Base-by-base conservation (phyloP, 179 eudicot species). In the Silene vulgaris region DNA sequence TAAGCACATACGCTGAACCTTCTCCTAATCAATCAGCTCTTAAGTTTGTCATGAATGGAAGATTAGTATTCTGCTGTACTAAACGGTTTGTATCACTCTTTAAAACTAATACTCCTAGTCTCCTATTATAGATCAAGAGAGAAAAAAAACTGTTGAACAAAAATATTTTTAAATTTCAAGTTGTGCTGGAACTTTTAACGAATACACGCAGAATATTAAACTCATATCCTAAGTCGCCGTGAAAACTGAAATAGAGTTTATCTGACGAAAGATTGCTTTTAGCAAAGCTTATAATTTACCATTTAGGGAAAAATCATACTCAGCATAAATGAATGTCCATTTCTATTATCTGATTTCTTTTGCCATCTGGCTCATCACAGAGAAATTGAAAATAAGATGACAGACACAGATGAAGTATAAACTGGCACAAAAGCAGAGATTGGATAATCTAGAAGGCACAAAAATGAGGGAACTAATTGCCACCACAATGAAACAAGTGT, bases 341-440 rank as follows among this genome's bases (percentile, higher is more conserved):
- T 40, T 19, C 19, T 16, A 69, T 7, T 20, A 40, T 69, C 28
- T 43, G 57, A 69, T 69, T 19, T 14, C 14, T 50, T 20, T 21
- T 43, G 72, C 14, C 21, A 43, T 23, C 57, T 8, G 17, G 52
- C 14, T 11, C 23, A 43, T 21, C 61, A 50, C 3, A 70, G 35
- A 32, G 12, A 45, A 21, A 13, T 70, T 21, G 6, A 11, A 13
- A 14, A 21, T 48, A 48, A 50, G 73, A 68, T 43, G 29, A 29
- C 23, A 45, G 56, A 30, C 60, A 48, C n/a, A 21, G 30, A 12
- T 40, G 19, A 66, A 37, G 71, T 9, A 5, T 61, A 23, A 26
- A 60, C 75, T 21, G 65, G 23, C 62, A 28, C 9, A 13, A 45
- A 60, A 60, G 74, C 43, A 43, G 30, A 69, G 32, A 29, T 29